Evolutionary conservation across 371 early-diverging fungal species (phyloP).

Genomic region (Fennellomyces sp.): DNA sequence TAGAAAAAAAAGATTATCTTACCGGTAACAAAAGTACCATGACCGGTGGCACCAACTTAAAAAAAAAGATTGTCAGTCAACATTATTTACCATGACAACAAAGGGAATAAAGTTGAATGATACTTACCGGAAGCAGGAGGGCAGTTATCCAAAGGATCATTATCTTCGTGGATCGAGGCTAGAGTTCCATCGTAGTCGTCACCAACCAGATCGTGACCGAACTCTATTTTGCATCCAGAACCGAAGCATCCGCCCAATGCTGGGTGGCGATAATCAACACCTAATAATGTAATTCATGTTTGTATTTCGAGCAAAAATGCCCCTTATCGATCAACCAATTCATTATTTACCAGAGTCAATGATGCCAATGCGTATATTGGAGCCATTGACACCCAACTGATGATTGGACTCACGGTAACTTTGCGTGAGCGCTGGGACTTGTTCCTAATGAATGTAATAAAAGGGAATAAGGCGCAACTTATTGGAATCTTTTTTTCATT

Average conservation of each 20-base stretch:
- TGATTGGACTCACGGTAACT: constrained; percentile 16
- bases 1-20: background rate
- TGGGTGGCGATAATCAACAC: constrained; percentile 8
- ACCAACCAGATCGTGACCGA: constrained; percentile 70
- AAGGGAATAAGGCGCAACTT: background rate
- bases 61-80: background rate
- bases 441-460: constrained; percentile 13
- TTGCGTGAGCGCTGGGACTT: constrained; percentile 21
- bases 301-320: too few species aligned
- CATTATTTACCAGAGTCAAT: constrained; percentile 46
- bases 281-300: too few species aligned
- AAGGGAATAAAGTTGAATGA: background rate
- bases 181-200: constrained; percentile 39
- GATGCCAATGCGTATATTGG: constrained; percentile 37
- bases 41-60: constrained; percentile 34
- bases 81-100: background rate
- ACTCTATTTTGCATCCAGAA: constrained; percentile 40
- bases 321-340: too few species aligned
- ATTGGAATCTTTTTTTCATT: too few species aligned
- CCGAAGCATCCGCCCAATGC: constrained; percentile 5
- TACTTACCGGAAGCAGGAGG: constrained; percentile 24
- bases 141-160: constrained; percentile 42
- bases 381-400: constrained; percentile 23
- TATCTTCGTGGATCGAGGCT: constrained; percentile 18
- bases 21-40: constrained; percentile 54